These are phyloP conservation scores for Trichoderma oligosporum DNA, from an alignment of 2,329 filamentous ascomycete genomes.

Conservation along the genomic window DNA sequence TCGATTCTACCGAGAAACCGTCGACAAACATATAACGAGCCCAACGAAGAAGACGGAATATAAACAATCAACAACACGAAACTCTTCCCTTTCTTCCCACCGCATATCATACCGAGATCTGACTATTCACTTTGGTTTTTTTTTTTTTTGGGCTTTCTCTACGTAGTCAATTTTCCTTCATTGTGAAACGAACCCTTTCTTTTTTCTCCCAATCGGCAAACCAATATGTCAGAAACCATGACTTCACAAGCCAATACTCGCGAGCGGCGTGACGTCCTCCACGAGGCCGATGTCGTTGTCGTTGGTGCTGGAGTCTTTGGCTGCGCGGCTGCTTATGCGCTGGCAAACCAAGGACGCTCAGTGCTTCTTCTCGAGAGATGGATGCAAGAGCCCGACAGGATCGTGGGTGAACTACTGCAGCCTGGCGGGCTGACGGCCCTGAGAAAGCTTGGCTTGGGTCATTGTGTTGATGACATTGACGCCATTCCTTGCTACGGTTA, in stretches of 20 bases:
- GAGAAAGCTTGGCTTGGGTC: constrained; percentile 70
- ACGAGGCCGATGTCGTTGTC: constrained; percentile 79
- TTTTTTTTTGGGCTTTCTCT: too few species aligned
- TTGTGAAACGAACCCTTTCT: too few species aligned
- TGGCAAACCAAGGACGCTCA: constrained; percentile 85
- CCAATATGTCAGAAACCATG: constrained; percentile 16
- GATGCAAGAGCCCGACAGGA: constrained; percentile 89
- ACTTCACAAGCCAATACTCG: constrained; percentile 28
- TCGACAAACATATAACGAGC: not conserved
- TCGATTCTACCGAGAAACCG: not conserved
- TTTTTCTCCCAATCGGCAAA: too few species aligned
- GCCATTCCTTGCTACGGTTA: constrained; percentile 80
- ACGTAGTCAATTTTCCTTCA: too few species aligned
- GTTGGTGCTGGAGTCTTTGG: constrained; percentile 90
- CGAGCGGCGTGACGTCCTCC: constrained; percentile 49
- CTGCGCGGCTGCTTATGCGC: constrained; percentile 76
- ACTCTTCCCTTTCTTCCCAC: not conserved
- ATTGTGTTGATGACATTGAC: constrained; percentile 87
- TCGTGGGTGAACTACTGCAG: constrained; percentile 92
- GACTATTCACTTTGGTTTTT: too few species aligned
- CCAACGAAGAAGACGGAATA: constrained; percentile 2
- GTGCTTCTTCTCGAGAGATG: constrained; percentile 86
- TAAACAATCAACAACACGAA: constrained; percentile 4
- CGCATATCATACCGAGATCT: not conserved
- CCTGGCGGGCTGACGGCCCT: constrained; percentile 84